Evolutionary conservation across 1,284 basidiomycete genomes (phyloP).

Genomic region (Cystobasidium slooffiae): DNA sequence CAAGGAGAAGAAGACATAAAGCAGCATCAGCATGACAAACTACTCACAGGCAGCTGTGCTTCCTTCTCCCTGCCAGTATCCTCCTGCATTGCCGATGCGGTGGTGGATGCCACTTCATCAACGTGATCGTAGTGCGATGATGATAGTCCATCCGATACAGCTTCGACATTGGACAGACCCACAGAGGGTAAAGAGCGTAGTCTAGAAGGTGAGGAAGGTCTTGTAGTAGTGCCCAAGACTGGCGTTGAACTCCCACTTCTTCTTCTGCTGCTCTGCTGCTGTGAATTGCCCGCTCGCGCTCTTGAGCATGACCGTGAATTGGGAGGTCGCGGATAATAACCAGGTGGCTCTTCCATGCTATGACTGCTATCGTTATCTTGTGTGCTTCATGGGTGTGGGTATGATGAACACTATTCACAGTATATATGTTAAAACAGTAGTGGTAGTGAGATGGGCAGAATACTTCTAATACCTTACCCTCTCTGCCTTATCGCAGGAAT

Average conservation of each 20-base stretch:
- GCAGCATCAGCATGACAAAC: too few relatives aligned
- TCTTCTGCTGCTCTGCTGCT: constrained; percentile 1
- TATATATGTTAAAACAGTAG: too few relatives aligned
- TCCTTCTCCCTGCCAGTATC: constrained; percentile 15
- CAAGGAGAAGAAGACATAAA: too few relatives aligned
- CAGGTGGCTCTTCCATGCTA: background rate
- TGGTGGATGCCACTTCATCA: background rate
- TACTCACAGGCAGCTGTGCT: background rate
- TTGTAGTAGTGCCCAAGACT: background rate
- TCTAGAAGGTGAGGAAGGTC: constrained; percentile 25
- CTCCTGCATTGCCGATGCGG: background rate
- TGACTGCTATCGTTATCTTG: background rate
- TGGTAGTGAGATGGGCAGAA: too few relatives aligned
- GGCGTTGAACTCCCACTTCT: constrained; percentile 10
- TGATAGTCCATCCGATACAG: constrained; percentile 21
- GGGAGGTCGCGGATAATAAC: background rate
- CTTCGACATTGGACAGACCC: constrained; percentile 26
- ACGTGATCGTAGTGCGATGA: background rate
- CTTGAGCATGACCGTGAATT: constrained; percentile 6
- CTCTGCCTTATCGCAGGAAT: too few relatives aligned
- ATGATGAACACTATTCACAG: background rate
- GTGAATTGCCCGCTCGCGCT: constrained; percentile 1
- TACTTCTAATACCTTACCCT: too few relatives aligned
- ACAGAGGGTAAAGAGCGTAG: constrained; percentile 30
- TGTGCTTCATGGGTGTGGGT: background rate